Base-by-base conservation (phyloP, 2,329 filamentous ascomycete species). In the Microcyclosporella mali region DNA sequence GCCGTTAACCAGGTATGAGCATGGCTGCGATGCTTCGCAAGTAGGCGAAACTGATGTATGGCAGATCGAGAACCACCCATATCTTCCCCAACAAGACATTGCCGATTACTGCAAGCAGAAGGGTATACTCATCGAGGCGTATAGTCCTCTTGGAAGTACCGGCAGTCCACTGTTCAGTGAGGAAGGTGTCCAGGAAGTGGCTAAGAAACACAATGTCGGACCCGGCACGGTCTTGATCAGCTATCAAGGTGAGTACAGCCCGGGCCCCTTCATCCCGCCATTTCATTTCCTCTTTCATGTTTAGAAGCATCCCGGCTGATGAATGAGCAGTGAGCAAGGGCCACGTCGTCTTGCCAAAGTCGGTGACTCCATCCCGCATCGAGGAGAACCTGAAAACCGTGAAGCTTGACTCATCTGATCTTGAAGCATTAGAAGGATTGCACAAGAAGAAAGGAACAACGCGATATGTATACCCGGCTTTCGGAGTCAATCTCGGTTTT, bases 31-130 rank as follows among this genome's bases (percentile, higher is more conserved):
- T 15, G 14, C 4, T 9, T 16, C 30, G n/a, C 41, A 41, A 6
- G 45, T 21, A 19, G 14, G 17, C 16, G 10, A 12, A 19, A 19
- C 39, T 29, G 25, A 39, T 12, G 1, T 4, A 11, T 29, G 15
- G 69, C 81, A 85, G 69, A 84, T 85, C 58, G 82, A 86, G 66
- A 84, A 84, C 70, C 80, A 84, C 69, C 82, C 82, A 11, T 74
- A 74, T 6, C 75, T 85, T 9, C 82, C 82, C 1, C 82, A 88
- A 67, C 75, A 84, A 54, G 80, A 86, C 49, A 78, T 88, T 47
- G 77, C 84, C 47, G 77, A 84, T 50, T 75, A 79, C 55, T 86
- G 81, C 72, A 75, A 75, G 46, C 68, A 72, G 45, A 82, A 84
- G 65, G 78, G 77, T 43, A 85, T 88, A 47, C 75, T 84, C 57